Evolutionary conservation across 1,284 basidiomycete species (phyloP), one percentile per base, ranked within the genome.

Genomic region (Ganoderma lingzhi): DNA sequence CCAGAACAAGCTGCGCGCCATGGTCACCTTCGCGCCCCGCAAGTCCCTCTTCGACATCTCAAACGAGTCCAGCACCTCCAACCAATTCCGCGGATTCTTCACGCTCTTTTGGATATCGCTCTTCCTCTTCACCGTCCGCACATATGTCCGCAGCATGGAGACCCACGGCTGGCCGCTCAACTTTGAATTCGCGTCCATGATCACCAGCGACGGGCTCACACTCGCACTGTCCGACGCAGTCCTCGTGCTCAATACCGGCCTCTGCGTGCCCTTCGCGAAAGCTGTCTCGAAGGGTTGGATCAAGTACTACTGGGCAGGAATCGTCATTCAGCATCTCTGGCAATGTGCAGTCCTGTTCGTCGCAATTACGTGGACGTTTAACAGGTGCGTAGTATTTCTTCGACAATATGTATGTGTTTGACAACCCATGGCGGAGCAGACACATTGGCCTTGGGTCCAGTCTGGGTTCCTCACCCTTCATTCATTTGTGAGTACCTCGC

Each of bases 371-470:
- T 96, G 94, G 94, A 95, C 94, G 0, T 95, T 93, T 78, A 89
- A 94, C 73, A 83, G 92, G 90, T 89, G 73, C 70, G 83, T 76
- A 35, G 59, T 42, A 14, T 56, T 6, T 39, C 30, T 37, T 44
- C 32, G 35, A 23, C 39, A 28, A 70, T 60, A 19, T 58, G n/a
- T 53, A 48, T 32, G 30, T 35, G 42, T 53, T 66, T 39, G 39
- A 9, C 6, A 35, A 19, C 23, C 41, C 41, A 41, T 32, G n/a
- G 2, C 15, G 17, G n/a, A 35, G 42, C 51, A 92, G 95, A 65
- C 88, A 96, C 74, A n/a, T n/a, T 99, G 96, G 97, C 96, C 96
- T 48, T 98, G 97, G 97, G 97, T 99, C 1, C 97, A 99, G 80
- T 96, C 96, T 0, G 97, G 97, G 9, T 99, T 96, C 82, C 85